A percentile compares a stretch with the other conserved stretches of the same genome.
Conservation (phyloP, 768 basidiomycete species). For the Gloeostereum incarnatum region DNA sequence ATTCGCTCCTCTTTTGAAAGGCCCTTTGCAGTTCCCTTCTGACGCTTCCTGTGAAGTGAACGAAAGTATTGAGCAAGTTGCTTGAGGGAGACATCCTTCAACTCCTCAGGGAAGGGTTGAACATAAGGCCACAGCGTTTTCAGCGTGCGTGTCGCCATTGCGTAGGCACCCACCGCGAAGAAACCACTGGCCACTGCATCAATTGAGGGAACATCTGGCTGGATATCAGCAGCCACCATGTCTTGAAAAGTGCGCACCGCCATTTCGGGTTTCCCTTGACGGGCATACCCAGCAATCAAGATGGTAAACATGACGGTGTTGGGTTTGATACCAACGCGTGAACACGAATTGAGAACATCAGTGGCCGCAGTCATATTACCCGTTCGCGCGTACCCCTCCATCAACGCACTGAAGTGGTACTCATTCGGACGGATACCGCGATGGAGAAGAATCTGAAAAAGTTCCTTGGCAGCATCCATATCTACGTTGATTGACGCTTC, state of each 20-base stretch:
- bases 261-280: conserved; percentile 40
- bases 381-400: conserved; percentile 57
- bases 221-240: conserved; percentile 53
- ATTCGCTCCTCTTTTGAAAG: conserved; percentile 22
- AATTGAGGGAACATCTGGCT: conserved; percentile 63
- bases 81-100: conserved; percentile 33
- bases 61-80: conserved; percentile 41
- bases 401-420: conserved; percentile 66
- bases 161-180: conserved; percentile 43
- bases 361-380: conserved; percentile 55
- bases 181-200: conserved; percentile 66
- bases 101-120: conserved; percentile 45
- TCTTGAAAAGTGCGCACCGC: conserved; percentile 48
- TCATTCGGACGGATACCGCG: conserved; percentile 65
- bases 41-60: conserved; percentile 17
- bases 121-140: conserved; percentile 57
- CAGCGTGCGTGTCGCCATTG: conserved; percentile 42
- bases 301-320: conserved; percentile 70
- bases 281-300: conserved; percentile 63
- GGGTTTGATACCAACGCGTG: conserved; percentile 39
- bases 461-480: conserved; percentile 36
- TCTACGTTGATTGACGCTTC: conserved; percentile 47
- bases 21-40: conserved; percentile 11
- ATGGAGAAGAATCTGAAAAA: conserved; percentile 50
- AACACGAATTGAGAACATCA: conserved; percentile 43